Conservation (phyloP, 1,284 basidiomycete genomes). For the Cryptococcus sp. region DNA sequence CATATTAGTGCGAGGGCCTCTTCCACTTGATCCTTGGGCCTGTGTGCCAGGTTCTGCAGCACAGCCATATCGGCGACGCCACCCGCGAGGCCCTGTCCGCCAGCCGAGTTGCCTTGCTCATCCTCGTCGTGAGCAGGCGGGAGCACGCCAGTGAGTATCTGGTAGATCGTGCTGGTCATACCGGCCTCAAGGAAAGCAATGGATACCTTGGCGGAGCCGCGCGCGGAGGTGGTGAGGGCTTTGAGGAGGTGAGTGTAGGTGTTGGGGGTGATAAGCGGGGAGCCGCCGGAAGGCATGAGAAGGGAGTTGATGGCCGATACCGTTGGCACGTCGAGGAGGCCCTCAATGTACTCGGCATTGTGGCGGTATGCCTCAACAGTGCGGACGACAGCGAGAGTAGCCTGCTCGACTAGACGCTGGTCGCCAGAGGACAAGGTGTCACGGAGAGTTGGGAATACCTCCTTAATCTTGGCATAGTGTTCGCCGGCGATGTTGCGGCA, state of each 20-base stretch:
- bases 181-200: slow-evolving; percentile 81
- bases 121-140: slow-evolving; percentile 61
- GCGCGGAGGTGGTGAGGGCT: slow-evolving; percentile 76
- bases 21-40: slow-evolving; percentile 94
- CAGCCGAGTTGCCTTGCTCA: slow-evolving; percentile 62
- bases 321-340: slow-evolving; percentile 74
- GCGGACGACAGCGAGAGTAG: slow-evolving; percentile 86
- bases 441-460: slow-evolving; percentile 86
- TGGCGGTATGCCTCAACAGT: slow-evolving; percentile 86
- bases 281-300: slow-evolving; percentile 79
- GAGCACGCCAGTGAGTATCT: slow-evolving; percentile 85
- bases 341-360: slow-evolving; percentile 77
- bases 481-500: slow-evolving; percentile 85
- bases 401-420: slow-evolving; percentile 88
- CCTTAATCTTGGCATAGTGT: slow-evolving; percentile 78
- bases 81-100: slow-evolving; percentile 68
- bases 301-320: slow-evolving; percentile 79
- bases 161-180: slow-evolving; percentile 84
- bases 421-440: slow-evolving; percentile 87
- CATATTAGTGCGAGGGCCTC: slow-evolving; percentile 82
- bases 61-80: slow-evolving; percentile 92
- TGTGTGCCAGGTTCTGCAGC: slow-evolving; percentile 92
- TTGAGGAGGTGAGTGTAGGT: slow-evolving; percentile 87
- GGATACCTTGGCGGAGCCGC: slow-evolving; percentile 80
- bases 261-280: slow-evolving; percentile 72